Conservation (phyloP, 441 rosid genomes). For the Eutrema salsugineum region DNA sequence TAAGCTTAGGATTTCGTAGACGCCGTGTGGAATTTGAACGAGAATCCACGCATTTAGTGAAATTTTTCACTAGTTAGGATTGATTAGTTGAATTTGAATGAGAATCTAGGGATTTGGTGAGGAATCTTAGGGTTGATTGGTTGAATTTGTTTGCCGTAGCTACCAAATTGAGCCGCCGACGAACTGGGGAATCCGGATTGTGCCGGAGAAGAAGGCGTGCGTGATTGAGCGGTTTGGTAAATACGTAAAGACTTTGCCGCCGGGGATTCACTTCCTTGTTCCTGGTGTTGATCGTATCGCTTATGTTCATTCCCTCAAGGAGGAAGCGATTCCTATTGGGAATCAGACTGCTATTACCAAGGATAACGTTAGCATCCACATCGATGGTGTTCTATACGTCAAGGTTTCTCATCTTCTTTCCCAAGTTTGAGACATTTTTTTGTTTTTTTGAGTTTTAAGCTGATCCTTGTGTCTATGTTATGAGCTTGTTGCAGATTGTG, state of each 20-base stretch:
- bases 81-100: too few relatives aligned
- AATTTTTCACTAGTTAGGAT: too few relatives aligned
- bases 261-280: constrained; percentile 78
- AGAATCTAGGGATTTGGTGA: too few relatives aligned
- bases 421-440: neutral
- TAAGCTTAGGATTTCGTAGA: neutral
- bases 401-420: constrained; percentile 34
- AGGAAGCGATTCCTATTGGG: constrained; percentile 80
- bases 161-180: constrained; percentile 57
- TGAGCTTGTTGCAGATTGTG: constrained; percentile 49
- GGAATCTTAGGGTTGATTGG: too few relatives aligned
- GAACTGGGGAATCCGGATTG: constrained; percentile 82
- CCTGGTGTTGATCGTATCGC: constrained; percentile 84
- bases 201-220: constrained; percentile 77
- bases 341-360: constrained; percentile 84
- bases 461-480: too few relatives aligned
- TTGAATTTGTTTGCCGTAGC: constrained; percentile 15
- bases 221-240: constrained; percentile 87
- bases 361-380: constrained; percentile 86
- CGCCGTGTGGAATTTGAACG: too few relatives aligned
- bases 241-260: constrained; percentile 60
- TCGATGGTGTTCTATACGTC: constrained; percentile 82
- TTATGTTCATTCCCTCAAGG: constrained; percentile 89
- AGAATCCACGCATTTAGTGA: too few relatives aligned
- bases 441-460: too few relatives aligned